phyloP scores from a whole-genome alignment of 1,284 basidiomycete species.

The Hortiboletus rubellus region DNA sequence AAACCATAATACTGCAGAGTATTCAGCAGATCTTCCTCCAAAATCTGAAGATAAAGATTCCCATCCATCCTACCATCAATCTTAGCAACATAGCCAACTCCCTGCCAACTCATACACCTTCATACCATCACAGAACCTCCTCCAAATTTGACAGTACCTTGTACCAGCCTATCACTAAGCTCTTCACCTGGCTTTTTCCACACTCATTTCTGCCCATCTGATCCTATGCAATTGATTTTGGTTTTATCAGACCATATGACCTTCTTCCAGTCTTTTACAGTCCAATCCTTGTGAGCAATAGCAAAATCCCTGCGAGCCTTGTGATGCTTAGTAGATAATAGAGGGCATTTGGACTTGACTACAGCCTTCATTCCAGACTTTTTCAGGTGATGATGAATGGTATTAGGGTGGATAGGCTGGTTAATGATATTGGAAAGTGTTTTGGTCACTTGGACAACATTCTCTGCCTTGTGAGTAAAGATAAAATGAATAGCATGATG shows the following conservation, averaged over 20 bases:
- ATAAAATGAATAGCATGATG: constrained; percentile 12
- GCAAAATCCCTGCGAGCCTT: constrained; percentile 3
- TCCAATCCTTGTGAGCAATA: constrained; percentile 13
- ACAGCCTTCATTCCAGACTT: constrained; percentile 9
- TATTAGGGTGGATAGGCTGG: background rate
- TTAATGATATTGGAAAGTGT: constrained; percentile 1
- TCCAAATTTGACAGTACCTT: background rate
- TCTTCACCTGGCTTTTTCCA: too few relatives aligned
- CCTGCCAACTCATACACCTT: background rate
- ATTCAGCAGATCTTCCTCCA: background rate
- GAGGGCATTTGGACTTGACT: constrained; percentile 7
- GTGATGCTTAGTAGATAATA: constrained; percentile 1
- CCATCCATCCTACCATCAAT: background rate
- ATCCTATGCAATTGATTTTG: background rate
- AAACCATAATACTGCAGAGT: background rate
- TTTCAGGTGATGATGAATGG: background rate
- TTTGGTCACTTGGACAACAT: constrained; percentile 17
- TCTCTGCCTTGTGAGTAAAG: constrained; percentile 13
- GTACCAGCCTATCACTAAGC: background rate
- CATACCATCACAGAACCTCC: background rate
- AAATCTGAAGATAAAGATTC: constrained; percentile 2
- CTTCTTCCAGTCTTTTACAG: constrained; percentile 6
- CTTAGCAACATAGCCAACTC: background rate
- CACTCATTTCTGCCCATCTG: too few relatives aligned
- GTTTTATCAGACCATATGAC: constrained; percentile 10